Conservation (phyloP, 2,329 filamentous ascomycete species). For the Juglanconis oblonga region DNA sequence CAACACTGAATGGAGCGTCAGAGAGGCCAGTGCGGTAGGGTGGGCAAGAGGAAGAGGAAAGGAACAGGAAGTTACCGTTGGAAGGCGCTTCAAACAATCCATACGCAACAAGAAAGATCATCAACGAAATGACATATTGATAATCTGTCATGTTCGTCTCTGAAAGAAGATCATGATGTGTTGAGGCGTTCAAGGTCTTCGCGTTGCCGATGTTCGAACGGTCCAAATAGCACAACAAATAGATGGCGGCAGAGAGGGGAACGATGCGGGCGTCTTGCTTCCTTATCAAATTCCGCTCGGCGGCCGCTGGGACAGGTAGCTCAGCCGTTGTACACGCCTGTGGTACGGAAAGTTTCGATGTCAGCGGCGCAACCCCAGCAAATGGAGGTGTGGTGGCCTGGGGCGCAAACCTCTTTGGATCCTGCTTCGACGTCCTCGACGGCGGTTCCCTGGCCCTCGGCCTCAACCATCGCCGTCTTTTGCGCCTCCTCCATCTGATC, state of each 20-base stretch:
- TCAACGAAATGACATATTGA: slow-evolving; percentile 54
- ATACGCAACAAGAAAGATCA: slow-evolving; percentile 59
- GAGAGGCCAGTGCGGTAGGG: no score
- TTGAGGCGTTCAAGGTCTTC: slow-evolving; percentile 59
- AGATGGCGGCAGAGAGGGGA: slow-evolving; percentile 50
- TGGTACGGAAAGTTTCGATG: no score
- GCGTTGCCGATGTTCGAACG: slow-evolving; percentile 62
- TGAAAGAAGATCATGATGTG: slow-evolving; percentile 56
- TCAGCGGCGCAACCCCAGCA: no score
- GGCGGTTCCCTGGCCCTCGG: neutral
- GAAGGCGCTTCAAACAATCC: slow-evolving; percentile 59
- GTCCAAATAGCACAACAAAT: slow-evolving; percentile 57
- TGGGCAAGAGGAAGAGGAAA: no score
- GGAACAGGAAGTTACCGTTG: slow-evolving; percentile 32
- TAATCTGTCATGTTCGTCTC: slow-evolving; percentile 58
- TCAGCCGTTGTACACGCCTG: neutral
- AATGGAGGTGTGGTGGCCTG: no score
- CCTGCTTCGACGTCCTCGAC: slow-evolving; percentile 12
- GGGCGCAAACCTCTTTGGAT: slow-evolving; percentile 5
- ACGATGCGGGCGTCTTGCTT: slow-evolving; percentile 52
- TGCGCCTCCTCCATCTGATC: neutral
- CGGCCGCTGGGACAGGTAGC: neutral
- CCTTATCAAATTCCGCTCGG: slow-evolving; percentile 22
- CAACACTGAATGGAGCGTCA: slow-evolving; percentile 32
- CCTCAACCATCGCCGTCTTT: no score